These are phyloP conservation scores for Emericellopsis cladophorae DNA, from an alignment of 2,329 filamentous ascomycete genomes.

Conservation along the genomic window DNA sequence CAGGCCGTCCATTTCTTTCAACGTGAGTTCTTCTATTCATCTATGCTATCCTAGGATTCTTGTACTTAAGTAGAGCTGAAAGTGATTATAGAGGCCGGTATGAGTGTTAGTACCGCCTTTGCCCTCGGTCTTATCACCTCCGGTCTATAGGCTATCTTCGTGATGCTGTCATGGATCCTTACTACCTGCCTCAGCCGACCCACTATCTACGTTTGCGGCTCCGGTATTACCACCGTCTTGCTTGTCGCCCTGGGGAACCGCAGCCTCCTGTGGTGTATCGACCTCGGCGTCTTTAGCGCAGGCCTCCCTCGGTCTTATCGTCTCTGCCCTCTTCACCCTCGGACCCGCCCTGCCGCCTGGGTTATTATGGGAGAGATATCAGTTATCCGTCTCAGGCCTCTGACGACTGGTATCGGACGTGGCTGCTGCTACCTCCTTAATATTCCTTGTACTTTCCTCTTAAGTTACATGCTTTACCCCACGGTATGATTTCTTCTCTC, in stretches of 20 bases:
- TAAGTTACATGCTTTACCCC: constrained; percentile 48
- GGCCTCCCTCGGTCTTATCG: constrained; percentile 49
- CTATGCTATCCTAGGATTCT: not conserved
- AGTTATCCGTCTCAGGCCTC: constrained; percentile 47
- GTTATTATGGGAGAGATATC: constrained; percentile 58
- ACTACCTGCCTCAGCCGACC: constrained; percentile 51
- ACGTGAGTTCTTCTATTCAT: constrained; percentile 10
- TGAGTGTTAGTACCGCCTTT: constrained; percentile 40
- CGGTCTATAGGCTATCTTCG: constrained; percentile 45
- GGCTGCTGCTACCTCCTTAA: constrained; percentile 50
- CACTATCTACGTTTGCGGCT: constrained; percentile 51
- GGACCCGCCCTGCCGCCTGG: constrained; percentile 51
- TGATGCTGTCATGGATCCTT: constrained; percentile 56
- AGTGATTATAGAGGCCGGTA: constrained; percentile 40
- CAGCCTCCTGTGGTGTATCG: constrained; percentile 32
- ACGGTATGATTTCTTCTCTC: constrained; percentile 16
- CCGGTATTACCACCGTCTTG: constrained; percentile 36
- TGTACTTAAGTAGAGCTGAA: constrained; percentile 3
- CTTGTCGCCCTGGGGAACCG: constrained; percentile 47
- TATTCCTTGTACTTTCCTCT: constrained; percentile 54
- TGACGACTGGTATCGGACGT: constrained; percentile 55
- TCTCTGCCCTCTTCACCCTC: constrained; percentile 52
- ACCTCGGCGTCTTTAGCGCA: constrained; percentile 36
- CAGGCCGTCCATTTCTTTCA: constrained; percentile 48
- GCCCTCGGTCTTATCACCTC: constrained; percentile 52